Conservation (phyloP, 2,329 filamentous ascomycete genomes). For the Sclerotinia minor region DNA sequence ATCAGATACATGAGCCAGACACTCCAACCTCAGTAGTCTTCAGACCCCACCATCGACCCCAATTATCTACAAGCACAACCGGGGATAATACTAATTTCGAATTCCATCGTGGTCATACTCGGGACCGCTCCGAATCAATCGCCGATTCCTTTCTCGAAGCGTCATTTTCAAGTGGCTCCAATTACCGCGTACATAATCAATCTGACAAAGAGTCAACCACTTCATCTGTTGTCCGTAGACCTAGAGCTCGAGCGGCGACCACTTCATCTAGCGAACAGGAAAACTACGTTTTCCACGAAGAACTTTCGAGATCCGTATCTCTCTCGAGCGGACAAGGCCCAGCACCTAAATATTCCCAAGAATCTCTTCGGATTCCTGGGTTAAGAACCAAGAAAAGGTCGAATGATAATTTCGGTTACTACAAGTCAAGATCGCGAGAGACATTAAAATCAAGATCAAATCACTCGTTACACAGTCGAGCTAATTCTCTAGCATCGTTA, state of each 20-base stretch:
- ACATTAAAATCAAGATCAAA: constrained; percentile 43
- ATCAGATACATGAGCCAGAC: constrained; percentile 24
- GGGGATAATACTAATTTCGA: constrained; percentile 23
- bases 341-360: constrained; percentile 54
- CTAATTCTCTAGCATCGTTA: constrained; percentile 57
- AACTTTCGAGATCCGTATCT: constrained; percentile 45
- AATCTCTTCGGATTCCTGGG: constrained; percentile 60
- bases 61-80: constrained; percentile 24
- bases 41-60: constrained; percentile 17
- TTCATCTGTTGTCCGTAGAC: constrained; percentile 40
- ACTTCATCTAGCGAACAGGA: constrained; percentile 35
- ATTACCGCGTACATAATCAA: constrained; percentile 53
- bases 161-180: constrained; percentile 40
- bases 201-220: constrained; percentile 47
- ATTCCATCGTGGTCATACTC: constrained; percentile 11
- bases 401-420: constrained; percentile 51
- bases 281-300: constrained; percentile 57
- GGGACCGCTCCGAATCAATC: constrained; percentile 14
- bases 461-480: constrained; percentile 40
- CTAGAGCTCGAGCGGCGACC: constrained; percentile 33
- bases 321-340: constrained; percentile 38
- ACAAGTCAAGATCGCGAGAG: constrained; percentile 54
- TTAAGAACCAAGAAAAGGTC: constrained; percentile 52
- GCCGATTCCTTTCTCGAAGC: constrained; percentile 26
- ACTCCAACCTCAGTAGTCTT: constrained; percentile 21